Base-by-base conservation (phyloP, 768 basidiomycete species). In the Tubosaeta sp. region DNA sequence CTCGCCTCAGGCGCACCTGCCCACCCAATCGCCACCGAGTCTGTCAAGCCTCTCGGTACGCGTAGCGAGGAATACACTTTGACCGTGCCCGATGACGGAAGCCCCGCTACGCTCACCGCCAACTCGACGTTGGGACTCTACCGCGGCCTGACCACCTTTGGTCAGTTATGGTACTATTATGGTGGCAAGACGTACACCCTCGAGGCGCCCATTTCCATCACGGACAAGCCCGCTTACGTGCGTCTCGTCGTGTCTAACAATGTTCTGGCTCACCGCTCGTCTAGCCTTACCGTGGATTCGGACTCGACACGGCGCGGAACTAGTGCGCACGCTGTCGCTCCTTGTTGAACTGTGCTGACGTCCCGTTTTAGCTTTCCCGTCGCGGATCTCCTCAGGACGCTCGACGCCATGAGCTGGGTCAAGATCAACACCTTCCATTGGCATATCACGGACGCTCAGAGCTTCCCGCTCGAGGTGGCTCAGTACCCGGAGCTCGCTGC, bases 391-490 rank as follows among this genome's bases (percentile, higher is more conserved):
- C 43, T 66, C 3, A 68, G 77, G 42, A 79, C 77, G 1, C 56
- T 84, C 19, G 76, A 81, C 37, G 74, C 77, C 11, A 81, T 82
- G 78, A 71, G 72, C 12, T 74, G 74, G 69, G 74, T 75, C 54
- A 84, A 83, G 73, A 71, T 70, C 48, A 91, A 84, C 66, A 81
- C 80, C 2, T 79, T 93, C 59, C 88, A 93, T 57, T 93, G 90
- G 91, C 91, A 93, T 62, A 74, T 90, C 51, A 82, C 83, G 33
- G 91, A 94, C 68, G 82, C 83, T 49, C 88, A 93, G 60, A 84
- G 82, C 33, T 94, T 88, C 73, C 90, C 91, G 2, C 74, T 93
- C 14, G 73, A 78, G 35, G 70, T 92, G 17, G 72, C 80, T 4
- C 76, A 76, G 10, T 85, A 79, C 62, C 76, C 84, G 0, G 79